These are phyloP conservation scores for Microcyclosporella mali DNA, from an alignment of 2,329 filamentous ascomycete genomes.

Conservation along the genomic window DNA sequence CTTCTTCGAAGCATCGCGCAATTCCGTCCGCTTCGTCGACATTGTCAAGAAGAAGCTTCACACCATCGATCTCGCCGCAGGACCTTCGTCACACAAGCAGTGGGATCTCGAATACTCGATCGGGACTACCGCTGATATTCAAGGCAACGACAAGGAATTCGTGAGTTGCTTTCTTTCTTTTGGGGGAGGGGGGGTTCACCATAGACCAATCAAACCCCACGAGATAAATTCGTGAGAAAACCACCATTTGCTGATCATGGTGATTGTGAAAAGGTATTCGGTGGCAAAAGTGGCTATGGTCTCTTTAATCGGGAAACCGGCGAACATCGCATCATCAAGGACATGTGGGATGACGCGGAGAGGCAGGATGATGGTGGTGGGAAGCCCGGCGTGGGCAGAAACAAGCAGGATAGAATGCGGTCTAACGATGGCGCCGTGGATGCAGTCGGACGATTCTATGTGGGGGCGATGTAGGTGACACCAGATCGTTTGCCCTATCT, in stretches of 20 bases:
- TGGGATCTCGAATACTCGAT: conserved; percentile 53
- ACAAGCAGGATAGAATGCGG: conserved; percentile 45
- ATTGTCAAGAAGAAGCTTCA: conserved; percentile 73
- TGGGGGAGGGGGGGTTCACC: no score
- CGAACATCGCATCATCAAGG: conserved; percentile 51
- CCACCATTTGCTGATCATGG: neutral
- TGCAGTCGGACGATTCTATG: conserved; percentile 3
- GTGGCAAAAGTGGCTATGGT: conserved; percentile 76
- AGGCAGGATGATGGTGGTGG: conserved; percentile 34
- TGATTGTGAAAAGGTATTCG: conserved; percentile 49
- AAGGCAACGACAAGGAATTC: conserved; percentile 61
- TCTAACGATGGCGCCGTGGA: conserved; percentile 81
- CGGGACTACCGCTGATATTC: conserved; percentile 67
- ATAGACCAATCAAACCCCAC: no score
- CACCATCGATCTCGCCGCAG: conserved; percentile 59
- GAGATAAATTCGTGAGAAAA: no score
- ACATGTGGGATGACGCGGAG: conserved; percentile 50
- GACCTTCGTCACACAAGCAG: conserved; percentile 51
- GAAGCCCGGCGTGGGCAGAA: conserved; percentile 33
- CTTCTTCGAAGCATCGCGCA: conserved; percentile 61
- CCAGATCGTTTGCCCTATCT: no score
- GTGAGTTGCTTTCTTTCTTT: neutral
- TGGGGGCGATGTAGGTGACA: neutral
- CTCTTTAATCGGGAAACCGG: conserved; percentile 60
- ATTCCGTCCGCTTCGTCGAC: conserved; percentile 71